These are phyloP conservation scores for Pholiota microspora DNA, from an alignment of 768 basidiomycete species.

Conservation along the genomic window DNA sequence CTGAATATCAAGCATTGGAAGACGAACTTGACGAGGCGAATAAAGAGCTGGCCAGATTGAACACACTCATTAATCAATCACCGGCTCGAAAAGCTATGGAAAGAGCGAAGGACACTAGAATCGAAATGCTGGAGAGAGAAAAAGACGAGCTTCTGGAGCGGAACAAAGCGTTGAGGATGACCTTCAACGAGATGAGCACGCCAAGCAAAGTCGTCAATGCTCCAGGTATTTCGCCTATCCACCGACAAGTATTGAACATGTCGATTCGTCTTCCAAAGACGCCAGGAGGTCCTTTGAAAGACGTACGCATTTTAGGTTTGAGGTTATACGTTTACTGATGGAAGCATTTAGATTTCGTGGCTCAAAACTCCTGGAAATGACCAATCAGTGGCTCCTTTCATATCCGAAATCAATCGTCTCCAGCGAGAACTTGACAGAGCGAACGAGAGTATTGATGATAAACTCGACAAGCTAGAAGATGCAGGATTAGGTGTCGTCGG, in stretches of 20 bases:
- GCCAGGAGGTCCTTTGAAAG: conserved; percentile 74
- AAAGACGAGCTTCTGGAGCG: conserved; percentile 75
- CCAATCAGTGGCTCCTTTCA: conserved; percentile 54
- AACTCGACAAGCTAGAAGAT: conserved; percentile 82
- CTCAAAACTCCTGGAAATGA: conserved; percentile 60
- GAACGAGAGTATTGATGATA: conserved; percentile 85
- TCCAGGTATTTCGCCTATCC: conserved; percentile 73
- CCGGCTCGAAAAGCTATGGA: conserved; percentile 78
- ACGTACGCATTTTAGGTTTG: conserved; percentile 46
- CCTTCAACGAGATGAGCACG: conserved; percentile 50
- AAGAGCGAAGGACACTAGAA: conserved; percentile 70
- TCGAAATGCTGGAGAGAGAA: conserved; percentile 74
- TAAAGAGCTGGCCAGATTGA: conserved; percentile 70
- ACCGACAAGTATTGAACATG: conserved; percentile 68
- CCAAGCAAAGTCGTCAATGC: conserved; percentile 54
- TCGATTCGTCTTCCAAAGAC: conserved; percentile 70
- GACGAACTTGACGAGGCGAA: conserved; percentile 75
- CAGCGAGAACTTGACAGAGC: conserved; percentile 76
- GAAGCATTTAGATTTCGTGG: conserved; percentile 67
- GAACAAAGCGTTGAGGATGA: conserved; percentile 55
- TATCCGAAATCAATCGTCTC: conserved; percentile 71
- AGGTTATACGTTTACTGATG: conserved; percentile 1
- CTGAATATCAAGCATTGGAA: conserved; percentile 68
- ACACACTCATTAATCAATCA: conserved; percentile 65
- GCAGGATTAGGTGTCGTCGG: conserved; percentile 74